Base-by-base conservation (phyloP, 345 rosid species). In the Brassica cretica region DNA sequence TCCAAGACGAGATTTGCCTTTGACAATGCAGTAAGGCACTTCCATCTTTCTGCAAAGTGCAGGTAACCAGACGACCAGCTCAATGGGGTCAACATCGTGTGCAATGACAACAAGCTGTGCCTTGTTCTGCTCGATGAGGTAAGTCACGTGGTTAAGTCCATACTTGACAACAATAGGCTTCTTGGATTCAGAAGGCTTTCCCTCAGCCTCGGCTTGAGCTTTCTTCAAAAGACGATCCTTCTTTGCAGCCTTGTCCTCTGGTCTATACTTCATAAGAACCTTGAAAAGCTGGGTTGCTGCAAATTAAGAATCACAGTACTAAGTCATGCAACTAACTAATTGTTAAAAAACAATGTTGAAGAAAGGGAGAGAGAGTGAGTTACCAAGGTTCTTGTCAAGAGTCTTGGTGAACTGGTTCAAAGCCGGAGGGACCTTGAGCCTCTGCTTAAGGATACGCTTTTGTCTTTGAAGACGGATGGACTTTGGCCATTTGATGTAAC, bases 351-450 rank as follows among this genome's bases (percentile, higher is more conserved):
- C n/a, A n/a, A n/a, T n/a, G n/a, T n/a, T n/a, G n/a, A n/a, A n/a
- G n/a, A n/a, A n/a, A n/a, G n/a, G n/a, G n/a, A n/a, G n/a, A n/a
- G n/a, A n/a, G n/a, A n/a, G n/a, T n/a, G n/a, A n/a, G n/a, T n/a
- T n/a, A n/a, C n/a, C n/a, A 0, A 89, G 87, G 62, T 89, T 90
- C 88, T 89, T 93, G 82, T 91, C 95, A 5, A 91, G 90, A 4
- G 98, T 87, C 84, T 93, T 93, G 24, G 97, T 93, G 84, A 91
- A 93, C 84, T 91, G 97, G 78, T 89, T 91, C 73, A 90, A 80
- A 66, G 95, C 85, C 3, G 97, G 97, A 0, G 98, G 93, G 46
- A 91, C 95, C 91, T 91, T 93, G 82, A 93, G 74, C 69, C 97
- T 84, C 80, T 86, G 93, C 85, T 81, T 91, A 60, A 93, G 84